phyloP scores from a whole-genome alignment of 2,329 filamentous ascomycete species.

The Thelonectria blattea region DNA sequence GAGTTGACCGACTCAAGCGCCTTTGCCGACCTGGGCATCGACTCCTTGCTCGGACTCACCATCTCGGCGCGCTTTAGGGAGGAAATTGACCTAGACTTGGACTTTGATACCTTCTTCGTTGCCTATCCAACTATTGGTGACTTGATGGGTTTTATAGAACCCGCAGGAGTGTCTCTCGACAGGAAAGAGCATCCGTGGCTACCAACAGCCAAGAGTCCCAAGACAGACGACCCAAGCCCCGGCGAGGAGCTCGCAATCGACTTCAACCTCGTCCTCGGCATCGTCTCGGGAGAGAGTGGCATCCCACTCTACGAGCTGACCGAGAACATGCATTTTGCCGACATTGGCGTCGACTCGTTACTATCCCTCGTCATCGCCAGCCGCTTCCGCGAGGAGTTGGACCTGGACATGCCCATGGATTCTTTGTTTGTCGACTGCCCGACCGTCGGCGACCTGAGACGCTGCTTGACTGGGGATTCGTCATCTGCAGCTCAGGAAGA shows the following conservation, averaged over 20 bases:
- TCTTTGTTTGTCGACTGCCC: constrained; percentile 58
- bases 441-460: constrained; percentile 60
- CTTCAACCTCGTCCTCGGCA: constrained; percentile 26
- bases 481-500: background rate
- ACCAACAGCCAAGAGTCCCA: background rate
- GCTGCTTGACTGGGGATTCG: constrained; percentile 1
- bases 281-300: constrained; percentile 58
- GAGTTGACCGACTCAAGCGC: constrained; percentile 63
- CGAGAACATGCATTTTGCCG: constrained; percentile 62
- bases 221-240: too few species aligned
- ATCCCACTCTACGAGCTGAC: constrained; percentile 60
- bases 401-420: constrained; percentile 59
- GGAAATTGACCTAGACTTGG: constrained; percentile 61
- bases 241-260: background rate
- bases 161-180: constrained; percentile 12
- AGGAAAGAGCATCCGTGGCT: background rate
- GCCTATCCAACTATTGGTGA: constrained; percentile 60
- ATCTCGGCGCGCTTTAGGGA: constrained; percentile 63
- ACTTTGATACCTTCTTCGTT: constrained; percentile 57
- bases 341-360: constrained; percentile 66
- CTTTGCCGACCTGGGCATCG: constrained; percentile 64
- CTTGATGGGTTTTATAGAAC: constrained; percentile 49
- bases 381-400: constrained; percentile 63
- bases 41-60: constrained; percentile 66
- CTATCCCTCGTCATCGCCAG: constrained; percentile 64